Evolutionary conservation across 306 rosid genomes (phyloP), one percentile per base, ranked within the genome.

Genomic region (Adenanthera pavonina): DNA sequence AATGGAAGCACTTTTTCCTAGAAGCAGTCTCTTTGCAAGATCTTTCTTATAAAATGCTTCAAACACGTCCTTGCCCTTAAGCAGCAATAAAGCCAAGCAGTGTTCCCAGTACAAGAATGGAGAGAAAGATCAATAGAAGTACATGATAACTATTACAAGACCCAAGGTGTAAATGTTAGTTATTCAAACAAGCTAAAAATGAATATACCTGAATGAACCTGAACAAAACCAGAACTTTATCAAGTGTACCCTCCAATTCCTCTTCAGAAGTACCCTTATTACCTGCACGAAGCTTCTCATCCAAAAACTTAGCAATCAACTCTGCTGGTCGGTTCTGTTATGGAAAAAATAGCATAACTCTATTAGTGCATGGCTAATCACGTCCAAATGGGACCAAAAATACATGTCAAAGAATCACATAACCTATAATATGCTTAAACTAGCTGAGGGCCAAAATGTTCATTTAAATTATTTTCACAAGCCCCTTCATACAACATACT

Each of bases 21-120:
- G 86, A 70, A 96, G 94, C 69, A 96, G 86, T 86, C 99, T 89
- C 76, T 96, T 96, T 2, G 99, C 99, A 84, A 96, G 99, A 92
- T 96, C 99, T 89, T 92, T 94, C 90, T 94, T 94, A 83, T 96
- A 96, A 81, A 96, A 96, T 73, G 99, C 99, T 88, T 96, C 99
- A 85, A 96, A 96, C 80, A 96, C 99, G 81, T 96, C 99, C 87
- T 96, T 96, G 44, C 98, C 97, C 99, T 93, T 79, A 44, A 90
- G 86, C 84, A 74, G 65, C 71, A 80, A 84, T 25, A 84, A 79
- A 16, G 65, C 15, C 80, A 88, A 75, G 61, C 30, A 13, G 71
- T 67, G 48, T 79, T 69, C 70, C 83, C 72, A 43, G 59, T 15
- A 43, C 80, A 76, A 86, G 85, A 60, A 78, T 67, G 64, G 78